phyloP scores from a whole-genome alignment of 345 rosid genomes.

The Rhizophora apiculata region DNA sequence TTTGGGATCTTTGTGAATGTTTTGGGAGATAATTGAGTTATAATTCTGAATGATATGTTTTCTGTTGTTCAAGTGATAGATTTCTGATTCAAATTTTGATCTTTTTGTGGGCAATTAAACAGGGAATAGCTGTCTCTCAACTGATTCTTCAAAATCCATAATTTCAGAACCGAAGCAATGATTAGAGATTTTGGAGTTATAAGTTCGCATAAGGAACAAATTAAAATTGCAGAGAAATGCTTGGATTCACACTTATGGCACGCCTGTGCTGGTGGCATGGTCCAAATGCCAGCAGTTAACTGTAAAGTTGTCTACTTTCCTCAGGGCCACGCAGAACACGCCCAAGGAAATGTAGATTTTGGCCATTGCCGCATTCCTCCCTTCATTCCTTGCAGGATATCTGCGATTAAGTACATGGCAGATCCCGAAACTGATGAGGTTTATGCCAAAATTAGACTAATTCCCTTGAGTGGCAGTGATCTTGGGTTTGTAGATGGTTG shows the following conservation, averaged over 20 bases:
- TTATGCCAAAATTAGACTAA: conserved; percentile 59
- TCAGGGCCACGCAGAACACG: conserved; percentile 95
- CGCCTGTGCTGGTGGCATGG: conserved; percentile 99
- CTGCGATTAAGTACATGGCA: conserved; percentile 72
- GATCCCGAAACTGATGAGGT: conserved; percentile 94
- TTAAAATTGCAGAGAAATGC: conserved; percentile 48
- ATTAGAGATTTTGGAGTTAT: conserved; percentile 25
- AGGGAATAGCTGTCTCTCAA: neutral
- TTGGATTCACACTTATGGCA: conserved; percentile 97
- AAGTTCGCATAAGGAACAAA: conserved; percentile 15
- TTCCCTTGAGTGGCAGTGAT: conserved; percentile 47
- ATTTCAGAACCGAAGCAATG: conserved; percentile 3
- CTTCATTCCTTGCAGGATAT: conserved; percentile 56
- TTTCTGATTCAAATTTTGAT: neutral
- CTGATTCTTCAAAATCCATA: conserved; percentile 8
- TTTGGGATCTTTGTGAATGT: neutral
- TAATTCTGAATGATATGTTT: neutral
- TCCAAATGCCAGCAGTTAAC: conserved; percentile 77
- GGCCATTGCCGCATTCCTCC: conserved; percentile 46
- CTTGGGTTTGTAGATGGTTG: conserved; percentile 19
- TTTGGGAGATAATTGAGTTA: neutral
- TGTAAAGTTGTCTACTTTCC: conserved; percentile 83
- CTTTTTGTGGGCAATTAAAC: neutral
- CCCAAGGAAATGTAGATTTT: conserved; percentile 57
- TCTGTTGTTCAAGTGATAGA: neutral